Evolutionary conservation across 768 basidiomycete species (phyloP).

Genomic region (Amyloporia xantha): DNA sequence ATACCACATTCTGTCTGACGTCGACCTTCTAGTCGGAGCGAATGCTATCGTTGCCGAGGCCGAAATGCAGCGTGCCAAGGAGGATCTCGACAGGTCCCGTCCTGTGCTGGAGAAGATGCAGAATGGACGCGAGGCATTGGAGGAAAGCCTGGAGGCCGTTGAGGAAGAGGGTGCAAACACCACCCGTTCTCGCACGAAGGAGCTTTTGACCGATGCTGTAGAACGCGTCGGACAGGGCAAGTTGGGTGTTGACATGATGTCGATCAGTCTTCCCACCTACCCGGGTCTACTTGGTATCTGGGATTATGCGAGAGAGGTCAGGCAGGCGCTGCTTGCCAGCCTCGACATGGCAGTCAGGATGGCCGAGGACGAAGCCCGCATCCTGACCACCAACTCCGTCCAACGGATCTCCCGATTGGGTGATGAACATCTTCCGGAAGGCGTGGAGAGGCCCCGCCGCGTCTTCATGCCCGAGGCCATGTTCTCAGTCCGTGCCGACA

Average conservation of each 20-base stretch:
- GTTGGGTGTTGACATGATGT: conserved; percentile 46
- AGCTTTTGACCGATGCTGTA: conserved; percentile 58
- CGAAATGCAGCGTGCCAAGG: conserved; percentile 67
- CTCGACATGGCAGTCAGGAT: conserved; percentile 73
- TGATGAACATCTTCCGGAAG: conserved; percentile 70
- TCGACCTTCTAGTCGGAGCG: conserved; percentile 79
- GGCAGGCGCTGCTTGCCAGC: conserved; percentile 67
- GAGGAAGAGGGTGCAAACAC: conserved; percentile 69
- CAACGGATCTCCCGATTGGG: conserved; percentile 60
- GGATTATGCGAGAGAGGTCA: conserved; percentile 82
- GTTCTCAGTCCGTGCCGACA: conserved; percentile 55
- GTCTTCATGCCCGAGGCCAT: conserved; percentile 98
- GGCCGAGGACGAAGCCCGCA: conserved; percentile 80
- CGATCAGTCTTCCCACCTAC: conserved; percentile 63
- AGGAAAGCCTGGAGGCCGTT: conserved; percentile 67
- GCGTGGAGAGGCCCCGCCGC: conserved; percentile 72
- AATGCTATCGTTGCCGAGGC: conserved; percentile 82
- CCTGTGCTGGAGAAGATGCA: conserved; percentile 90
- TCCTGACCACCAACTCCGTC: conserved; percentile 59
- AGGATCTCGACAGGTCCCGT: conserved; percentile 58
- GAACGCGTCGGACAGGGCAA: conserved; percentile 73
- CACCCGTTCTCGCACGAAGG: conserved; percentile 48
- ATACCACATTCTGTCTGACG: conserved; percentile 79
- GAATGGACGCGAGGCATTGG: conserved; percentile 61
- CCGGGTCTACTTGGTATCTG: conserved; percentile 77